Conservation (phyloP, 352 stramenopile species). For the Phytophthora kernoviae region DNA sequence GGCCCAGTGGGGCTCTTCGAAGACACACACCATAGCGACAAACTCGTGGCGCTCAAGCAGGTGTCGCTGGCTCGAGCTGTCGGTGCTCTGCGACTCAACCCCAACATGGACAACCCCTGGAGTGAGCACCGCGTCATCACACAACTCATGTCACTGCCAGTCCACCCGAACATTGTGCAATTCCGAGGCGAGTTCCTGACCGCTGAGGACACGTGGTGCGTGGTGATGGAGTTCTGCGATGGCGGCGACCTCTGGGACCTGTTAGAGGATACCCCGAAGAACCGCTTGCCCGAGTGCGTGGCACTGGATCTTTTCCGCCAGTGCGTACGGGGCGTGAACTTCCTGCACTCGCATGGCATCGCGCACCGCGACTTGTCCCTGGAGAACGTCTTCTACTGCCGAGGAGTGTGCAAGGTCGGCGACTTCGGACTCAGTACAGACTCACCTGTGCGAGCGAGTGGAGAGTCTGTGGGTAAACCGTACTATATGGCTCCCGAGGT, state of each 20-base stretch:
- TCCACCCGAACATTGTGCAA: constrained; percentile 48
- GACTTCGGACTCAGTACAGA: constrained; percentile 62
- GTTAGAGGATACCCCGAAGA: constrained; percentile 25
- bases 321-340: constrained; percentile 38
- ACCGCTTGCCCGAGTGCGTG: constrained; percentile 23
- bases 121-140: constrained; percentile 29
- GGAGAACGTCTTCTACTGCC: constrained; percentile 52
- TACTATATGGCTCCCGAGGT: constrained; percentile 69
- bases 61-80: constrained; percentile 32
- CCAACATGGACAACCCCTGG: constrained; percentile 47
- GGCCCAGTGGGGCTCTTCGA: constrained; percentile 45
- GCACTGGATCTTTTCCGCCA: constrained; percentile 36
- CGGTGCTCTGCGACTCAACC: constrained; percentile 20
- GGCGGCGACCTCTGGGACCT: constrained; percentile 46
- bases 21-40: constrained; percentile 23
- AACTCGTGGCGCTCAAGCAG: constrained; percentile 50
- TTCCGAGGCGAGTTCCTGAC: constrained; percentile 49
- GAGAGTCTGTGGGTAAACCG: constrained; percentile 39
- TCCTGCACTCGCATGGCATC: constrained; percentile 44
- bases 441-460: constrained; percentile 12
- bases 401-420: constrained; percentile 42
- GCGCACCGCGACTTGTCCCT: constrained; percentile 61
- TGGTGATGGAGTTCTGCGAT: constrained; percentile 59
- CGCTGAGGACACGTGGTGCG: constrained; percentile 41
- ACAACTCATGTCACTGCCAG: constrained; percentile 17